A percentile compares a stretch with the other conserved stretches of the same genome.
Conservation (phyloP, 495 filamentous ascomycete species). For the Amphirosellinia nigrospora region DNA sequence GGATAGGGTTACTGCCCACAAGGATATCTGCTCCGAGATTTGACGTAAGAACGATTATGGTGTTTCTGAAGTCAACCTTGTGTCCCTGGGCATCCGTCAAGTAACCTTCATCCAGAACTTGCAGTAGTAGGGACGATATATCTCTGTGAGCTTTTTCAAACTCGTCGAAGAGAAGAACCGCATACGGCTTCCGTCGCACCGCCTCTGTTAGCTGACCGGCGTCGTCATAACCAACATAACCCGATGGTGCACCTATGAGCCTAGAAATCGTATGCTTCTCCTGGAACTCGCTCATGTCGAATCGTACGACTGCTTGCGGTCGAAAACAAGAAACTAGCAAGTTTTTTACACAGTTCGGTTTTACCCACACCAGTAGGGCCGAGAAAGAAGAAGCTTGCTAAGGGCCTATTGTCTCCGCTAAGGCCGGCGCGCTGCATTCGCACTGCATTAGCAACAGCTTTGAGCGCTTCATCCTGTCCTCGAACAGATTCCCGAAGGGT, state of each 20-base stretch:
- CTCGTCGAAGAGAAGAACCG: slow-evolving; percentile 93
- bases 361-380: slow-evolving; percentile 97
- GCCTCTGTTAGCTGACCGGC: slow-evolving; percentile 96
- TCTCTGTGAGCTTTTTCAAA: slow-evolving; percentile 98
- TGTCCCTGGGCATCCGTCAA: slow-evolving; percentile 95
- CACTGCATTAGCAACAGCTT: slow-evolving; percentile 89
- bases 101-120: slow-evolving; percentile 96
- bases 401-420: slow-evolving; percentile 85
- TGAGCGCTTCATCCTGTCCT: slow-evolving; percentile 92
- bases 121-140: slow-evolving; percentile 90
- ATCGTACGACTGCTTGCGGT: slow-evolving; percentile 88
- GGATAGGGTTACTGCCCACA: slow-evolving; percentile 61
- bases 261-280: slow-evolving; percentile 96
- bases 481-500: slow-evolving; percentile 81
- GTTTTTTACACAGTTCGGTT: slow-evolving; percentile 95
- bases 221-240: slow-evolving; percentile 97
- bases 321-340: slow-evolving; percentile 90
- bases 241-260: slow-evolving; percentile 89
- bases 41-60: slow-evolving; percentile 92
- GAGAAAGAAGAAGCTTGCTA: slow-evolving; percentile 97
- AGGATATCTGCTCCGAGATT: slow-evolving; percentile 86
- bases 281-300: slow-evolving; percentile 98
- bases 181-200: slow-evolving; percentile 93
- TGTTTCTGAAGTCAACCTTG: slow-evolving; percentile 95
- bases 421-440: slow-evolving; percentile 92